These are phyloP conservation scores for Lipomyces lipofer DNA, from an alignment of 805 yeast species.

Conservation along the genomic window DNA sequence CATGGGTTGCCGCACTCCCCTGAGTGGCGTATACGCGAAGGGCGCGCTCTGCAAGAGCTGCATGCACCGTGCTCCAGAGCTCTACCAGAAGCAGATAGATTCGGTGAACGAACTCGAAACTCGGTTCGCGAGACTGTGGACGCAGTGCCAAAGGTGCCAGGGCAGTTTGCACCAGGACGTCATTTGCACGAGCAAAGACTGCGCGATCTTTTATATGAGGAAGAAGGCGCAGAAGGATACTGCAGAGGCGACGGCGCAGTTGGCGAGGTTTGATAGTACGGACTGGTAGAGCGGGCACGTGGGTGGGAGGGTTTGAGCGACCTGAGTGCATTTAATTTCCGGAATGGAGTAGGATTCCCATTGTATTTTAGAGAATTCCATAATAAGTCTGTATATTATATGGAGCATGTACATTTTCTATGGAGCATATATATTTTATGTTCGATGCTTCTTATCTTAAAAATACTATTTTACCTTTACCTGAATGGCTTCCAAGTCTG, in stretches of 20 bases:
- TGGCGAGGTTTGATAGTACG: constrained; percentile 61
- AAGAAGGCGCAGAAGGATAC: constrained; percentile 79
- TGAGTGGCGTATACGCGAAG: constrained; percentile 52
- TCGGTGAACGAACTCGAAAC: constrained; percentile 77
- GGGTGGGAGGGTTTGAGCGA: no score
- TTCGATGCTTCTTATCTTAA: no score
- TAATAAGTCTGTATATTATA: no score
- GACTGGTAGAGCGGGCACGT: constrained; percentile 19
- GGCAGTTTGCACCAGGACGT: constrained; percentile 96
- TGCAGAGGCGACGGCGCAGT: constrained; percentile 54
- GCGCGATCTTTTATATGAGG: constrained; percentile 97
- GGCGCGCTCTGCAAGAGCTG: constrained; percentile 86
- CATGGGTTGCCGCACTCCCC: constrained; percentile 82
- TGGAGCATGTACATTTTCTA: no score
- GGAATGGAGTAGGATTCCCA: no score
- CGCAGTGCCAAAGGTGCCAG: constrained; percentile 97
- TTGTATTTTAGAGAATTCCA: no score
- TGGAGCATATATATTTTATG: no score
- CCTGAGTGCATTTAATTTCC: no score
- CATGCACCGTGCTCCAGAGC: constrained; percentile 64
- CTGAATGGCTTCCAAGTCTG: no score
- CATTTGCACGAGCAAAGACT: constrained; percentile 89
- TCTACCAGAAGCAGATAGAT: constrained; percentile 79
- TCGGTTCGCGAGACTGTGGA: constrained; percentile 88
- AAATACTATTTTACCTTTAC: no score